Conservation (phyloP, 2,329 filamentous ascomycete genomes). For the Pyrenochaeta sp. region DNA sequence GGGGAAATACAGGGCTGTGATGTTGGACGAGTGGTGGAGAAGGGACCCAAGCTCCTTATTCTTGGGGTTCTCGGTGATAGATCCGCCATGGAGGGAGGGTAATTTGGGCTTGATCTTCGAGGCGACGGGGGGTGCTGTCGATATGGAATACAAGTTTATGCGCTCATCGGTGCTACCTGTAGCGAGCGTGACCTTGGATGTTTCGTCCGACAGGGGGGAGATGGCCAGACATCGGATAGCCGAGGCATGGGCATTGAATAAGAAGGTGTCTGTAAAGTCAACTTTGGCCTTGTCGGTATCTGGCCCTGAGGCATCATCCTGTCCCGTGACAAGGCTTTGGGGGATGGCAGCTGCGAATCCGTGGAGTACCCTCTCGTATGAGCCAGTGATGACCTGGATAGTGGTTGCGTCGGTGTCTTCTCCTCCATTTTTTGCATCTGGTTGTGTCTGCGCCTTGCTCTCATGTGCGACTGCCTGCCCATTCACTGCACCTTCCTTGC, state of each 20-base stretch:
- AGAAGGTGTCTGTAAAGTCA: constrained; percentile 88
- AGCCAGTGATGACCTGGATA: constrained; percentile 91
- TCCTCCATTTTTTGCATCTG: constrained; percentile 13
- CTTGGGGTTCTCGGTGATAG: constrained; percentile 82
- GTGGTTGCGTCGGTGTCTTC: constrained; percentile 43
- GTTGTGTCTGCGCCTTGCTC: constrained; percentile 21
- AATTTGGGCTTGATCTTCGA: constrained; percentile 66
- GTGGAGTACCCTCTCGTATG: constrained; percentile 92
- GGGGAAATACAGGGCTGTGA: constrained; percentile 83
- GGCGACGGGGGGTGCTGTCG: constrained; percentile 64
- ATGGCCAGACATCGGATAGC: constrained; percentile 89
- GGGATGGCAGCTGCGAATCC: constrained; percentile 82
- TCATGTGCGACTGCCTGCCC: constrained; percentile 26
- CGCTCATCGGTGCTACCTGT: constrained; percentile 93
- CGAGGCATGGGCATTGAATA: constrained; percentile 92
- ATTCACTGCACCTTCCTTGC: constrained; percentile 27
- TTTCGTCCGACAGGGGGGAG: constrained; percentile 72
- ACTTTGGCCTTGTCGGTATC: constrained; percentile 49
- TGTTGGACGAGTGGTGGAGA: constrained; percentile 83
- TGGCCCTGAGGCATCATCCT: constrained; percentile 21
- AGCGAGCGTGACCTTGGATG: constrained; percentile 87
- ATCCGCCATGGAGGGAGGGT: constrained; percentile 73
- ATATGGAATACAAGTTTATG: constrained; percentile 93
- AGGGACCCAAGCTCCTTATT: constrained; percentile 90
- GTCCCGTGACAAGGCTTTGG: constrained; percentile 39